Conservation (phyloP, 345 rosid genomes). For the Populus alba region DNA sequence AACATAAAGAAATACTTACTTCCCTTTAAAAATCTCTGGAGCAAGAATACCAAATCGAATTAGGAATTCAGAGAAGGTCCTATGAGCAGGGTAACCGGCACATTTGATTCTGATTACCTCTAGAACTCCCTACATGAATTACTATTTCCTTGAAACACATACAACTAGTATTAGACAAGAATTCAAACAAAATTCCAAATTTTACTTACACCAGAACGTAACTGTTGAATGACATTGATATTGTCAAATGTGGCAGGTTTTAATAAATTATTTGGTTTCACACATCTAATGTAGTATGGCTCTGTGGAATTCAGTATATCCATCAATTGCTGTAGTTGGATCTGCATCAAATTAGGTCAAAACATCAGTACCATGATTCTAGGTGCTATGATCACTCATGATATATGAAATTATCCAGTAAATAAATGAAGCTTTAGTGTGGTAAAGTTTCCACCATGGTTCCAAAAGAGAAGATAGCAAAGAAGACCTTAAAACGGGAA, state of each 20-base stretch:
- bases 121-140: constrained; percentile 75
- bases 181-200: constrained; percentile 2
- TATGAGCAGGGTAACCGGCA: constrained; percentile 76
- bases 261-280: constrained; percentile 72
- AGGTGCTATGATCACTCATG: not conserved
- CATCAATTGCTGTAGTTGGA: constrained; percentile 87
- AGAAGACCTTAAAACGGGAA: constrained; percentile 69
- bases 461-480: constrained; percentile 8
- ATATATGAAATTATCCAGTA: constrained; percentile 9
- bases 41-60: constrained; percentile 61
- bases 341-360: constrained; percentile 54
- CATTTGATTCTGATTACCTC: constrained; percentile 93
- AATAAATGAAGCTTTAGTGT: not conserved
- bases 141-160: constrained; percentile 20
- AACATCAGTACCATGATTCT: constrained; percentile 14
- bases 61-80: constrained; percentile 65
- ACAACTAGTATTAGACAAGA: constrained; percentile 8
- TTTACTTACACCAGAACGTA: constrained; percentile 84
- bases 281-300: constrained; percentile 92
- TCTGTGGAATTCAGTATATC: constrained; percentile 79
- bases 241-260: constrained; percentile 66
- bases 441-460: not conserved
- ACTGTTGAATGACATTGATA: constrained; percentile 64
- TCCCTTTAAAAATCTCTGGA: constrained; percentile 50
- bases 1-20: constrained; percentile 43